Evolutionary conservation across 306 rosid genomes (phyloP), one percentile per base, ranked within the genome.

Genomic region (Casuarina cunninghamiana): DNA sequence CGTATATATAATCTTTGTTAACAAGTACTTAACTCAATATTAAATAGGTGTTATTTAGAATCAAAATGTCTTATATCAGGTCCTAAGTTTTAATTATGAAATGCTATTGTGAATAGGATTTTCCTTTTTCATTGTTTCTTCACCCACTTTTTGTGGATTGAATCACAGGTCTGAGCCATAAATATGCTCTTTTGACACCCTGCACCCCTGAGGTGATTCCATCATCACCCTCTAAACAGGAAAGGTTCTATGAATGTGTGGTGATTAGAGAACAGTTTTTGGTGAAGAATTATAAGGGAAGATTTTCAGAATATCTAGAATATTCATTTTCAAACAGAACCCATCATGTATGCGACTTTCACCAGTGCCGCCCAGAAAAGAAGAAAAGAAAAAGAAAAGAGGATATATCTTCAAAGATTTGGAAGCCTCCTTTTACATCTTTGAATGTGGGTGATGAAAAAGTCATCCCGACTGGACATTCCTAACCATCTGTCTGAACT

Each of bases 401-500:
- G 7, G 9, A 15, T 42, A 16, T 16, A 13, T 65, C 15, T 50
- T 46, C 79, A 4, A n/a, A 2, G 44, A 65, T 71, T 74, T 72
- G 67, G 71, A 53, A 80, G 63, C 55, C n/a, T 78, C 82, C 78
- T 66, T 79, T 75, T 77, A 82, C 73, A 71, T 73, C 80, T 74
- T 10, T 77, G 62, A 82, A 82, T 77, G 32, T 26, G 32, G 32
- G 32, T 26, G 32, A 26, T 26, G 32, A 73, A 77, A 85, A 74
- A 69, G 75, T 74, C 82, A 45, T 77, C 83, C 77, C 51, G 75
- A 82, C 81, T 78, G 69, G 81, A 74, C 51, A 70, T 54, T 83
- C 81, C 72, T 74, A 76, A 83, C 82, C 77, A 77, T 71, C 75
- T 83, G 80, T 83, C 78, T 65, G 38, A 67, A 66, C 77, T 75